Evolutionary conservation across 768 basidiomycete species (phyloP), one percentile per base, ranked within the genome.

Genomic region (Hygrocybe punicea): DNA sequence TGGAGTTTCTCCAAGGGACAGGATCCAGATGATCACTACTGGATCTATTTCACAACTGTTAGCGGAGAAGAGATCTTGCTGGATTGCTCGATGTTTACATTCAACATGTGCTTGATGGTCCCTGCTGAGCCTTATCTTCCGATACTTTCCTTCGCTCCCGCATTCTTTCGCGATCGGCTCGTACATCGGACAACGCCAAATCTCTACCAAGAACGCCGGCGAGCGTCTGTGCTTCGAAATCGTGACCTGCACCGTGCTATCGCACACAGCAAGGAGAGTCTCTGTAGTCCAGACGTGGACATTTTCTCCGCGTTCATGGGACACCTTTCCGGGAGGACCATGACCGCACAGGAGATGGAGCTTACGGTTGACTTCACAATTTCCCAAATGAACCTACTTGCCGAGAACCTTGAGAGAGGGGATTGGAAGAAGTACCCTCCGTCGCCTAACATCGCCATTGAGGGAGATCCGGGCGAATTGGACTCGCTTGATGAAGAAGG

Each of bases 21-120:
- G 49, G 72, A 78, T 59, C 76, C 78, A 1, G 57, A 74, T 24
- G 74, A 79, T 17, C 79, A 80, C 57, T 79, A 79, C 59, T 80
- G 79, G 78, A 67, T 80, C 7, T 82, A 78, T 59, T 80, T 81
- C 70, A 76, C 63, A 7, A 78, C 76, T 1, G 57, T 76, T 1
- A 60, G 69, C 3, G 79, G 77, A 2, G 71, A 79, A 50, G 71
- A 76, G 23, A 57, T 79, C 24, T 65, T 65, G 16, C 62, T 81
- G 35, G 78, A 81, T 52, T 69, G 69, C 39, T 68, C 64, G 37
- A 75, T 80, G 74, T 76, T 71, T 61, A 70, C 72, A 5, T 78
- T 77, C 69, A 78, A 78, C 68, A 73, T 76, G 61, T 68, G 68
- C 55, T 36, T 60, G 23, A 50, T 64, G 34, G 58, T 69, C 47